Base-by-base conservation (phyloP, 1,284 basidiomycete genomes). In the Cystobasidiaceae sp. region DNA sequence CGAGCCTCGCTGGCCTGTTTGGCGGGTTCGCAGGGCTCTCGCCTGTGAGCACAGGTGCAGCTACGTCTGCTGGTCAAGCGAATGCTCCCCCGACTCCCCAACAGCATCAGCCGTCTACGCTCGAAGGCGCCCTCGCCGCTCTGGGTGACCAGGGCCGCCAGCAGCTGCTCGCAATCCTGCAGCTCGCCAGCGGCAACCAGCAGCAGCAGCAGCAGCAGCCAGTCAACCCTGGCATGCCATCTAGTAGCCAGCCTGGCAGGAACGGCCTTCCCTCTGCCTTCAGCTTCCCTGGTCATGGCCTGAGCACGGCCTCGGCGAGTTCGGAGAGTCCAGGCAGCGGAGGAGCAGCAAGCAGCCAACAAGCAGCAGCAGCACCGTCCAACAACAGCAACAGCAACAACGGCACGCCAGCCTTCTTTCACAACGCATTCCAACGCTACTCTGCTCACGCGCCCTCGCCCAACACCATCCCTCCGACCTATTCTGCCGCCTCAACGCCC, bases 81-180 rank as follows among this genome's bases (percentile, higher is more conserved):
- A 15, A 25, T 56, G 27, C 3, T 33, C 34, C 3, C 21, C 21
- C 21, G 27, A 46, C 46, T 3, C 48, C 23, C 39, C 48, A 43
- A 30, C 27, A 33, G 55, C 41, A 45, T 8, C 60, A 52, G 37
- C 52, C 9, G 28, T 19, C 39, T 45, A 19, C 51, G 19, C 51
- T 64, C 32, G 43, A 64, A 32, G 32, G 23, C n/a, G 61, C 61
- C 5, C 32, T 64, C 30, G 61, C 61, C 39, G 61, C 61, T 34
- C 30, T 64, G 30, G 61, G 61, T 19, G 61, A 64, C 13, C 39
- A 44, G 25, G 61, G 61, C 23, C 27, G 61, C 33, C 50, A 56
- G 51, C 61, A 64, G 44, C 61, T 64, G 15, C 43, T 64, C 9
- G 52, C 61, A 15, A 64, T 64, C n/a, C 52, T 64, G 2, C 61